Evolutionary conservation across 805 yeast genomes (phyloP), one percentile per base, ranked within the genome.

Genomic region (Sugiyamaella mastotermitis): DNA sequence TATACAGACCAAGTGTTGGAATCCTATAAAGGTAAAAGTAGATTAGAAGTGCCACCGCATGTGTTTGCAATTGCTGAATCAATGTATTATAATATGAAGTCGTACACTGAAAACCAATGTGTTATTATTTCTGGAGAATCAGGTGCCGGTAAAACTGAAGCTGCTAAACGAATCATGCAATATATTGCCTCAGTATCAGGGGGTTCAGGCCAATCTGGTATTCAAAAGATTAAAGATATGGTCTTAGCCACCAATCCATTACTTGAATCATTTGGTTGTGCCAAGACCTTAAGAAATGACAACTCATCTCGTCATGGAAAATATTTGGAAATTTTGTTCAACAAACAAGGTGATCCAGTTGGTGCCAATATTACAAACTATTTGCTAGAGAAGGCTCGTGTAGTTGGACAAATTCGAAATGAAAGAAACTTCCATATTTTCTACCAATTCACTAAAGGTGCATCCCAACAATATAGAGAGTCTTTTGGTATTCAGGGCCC

Each of bases 141-240:
- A 1, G 97, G 97, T 46, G 97, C 97, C 3, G 97, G 97, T 35
- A 90, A 90, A 58, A 90, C 97, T 4, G 97, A 90, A 64, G 97
- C 97, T 16, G 97, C 97, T 29, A 90, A 90, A 67, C 78, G 94
- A 59, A 88, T 90, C 61, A 90, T 90, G 97, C 97, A 90, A 63
- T 90, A 90, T 59, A 82, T 90, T 50, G 61, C 97, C 25, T 78
- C 88, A 17, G 95, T 87, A 3, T 80, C 92, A 1, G 94, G 88
- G 9, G 71, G 77, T 11, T 59, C 70, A 5, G 70, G 82, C 15
- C 5, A 21, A 6, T 72, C 82, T 22, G 69, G 68, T n/a, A 90
- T 92, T 53, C 78, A 83, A 45, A 79, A 78, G 54, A 88, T 90
- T 62, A 92, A 88, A 60, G 97, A 92, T 56, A 92, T 92, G 94